Evolutionary conservation across 108 stramenopile genomes (phyloP).

Genomic region (Asterionellopsis glacialis): DNA sequence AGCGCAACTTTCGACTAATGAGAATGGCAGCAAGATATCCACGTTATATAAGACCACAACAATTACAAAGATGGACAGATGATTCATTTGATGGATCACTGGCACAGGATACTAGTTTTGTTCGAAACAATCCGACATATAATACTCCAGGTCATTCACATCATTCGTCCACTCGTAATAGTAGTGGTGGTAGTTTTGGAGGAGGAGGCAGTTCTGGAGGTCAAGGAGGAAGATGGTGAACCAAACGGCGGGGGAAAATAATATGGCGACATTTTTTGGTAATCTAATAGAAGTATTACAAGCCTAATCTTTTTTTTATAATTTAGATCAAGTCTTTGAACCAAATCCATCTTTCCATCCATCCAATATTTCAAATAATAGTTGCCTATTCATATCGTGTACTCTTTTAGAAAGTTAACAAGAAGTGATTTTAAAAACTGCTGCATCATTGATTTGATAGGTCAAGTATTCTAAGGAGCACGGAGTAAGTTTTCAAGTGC

Average conservation of each 20-base stretch:
- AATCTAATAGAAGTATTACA: constrained; percentile 68
- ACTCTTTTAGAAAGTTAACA: no score
- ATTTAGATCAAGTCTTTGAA: constrained; percentile 49
- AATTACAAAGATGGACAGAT: constrained; percentile 31
- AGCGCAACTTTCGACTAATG: constrained; percentile 44
- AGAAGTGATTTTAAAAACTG: no score
- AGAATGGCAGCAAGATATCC: constrained; percentile 31
- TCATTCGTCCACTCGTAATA: not conserved
- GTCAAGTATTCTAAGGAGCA: no score
- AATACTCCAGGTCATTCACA: not conserved
- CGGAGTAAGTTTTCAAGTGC: constrained; percentile 79
- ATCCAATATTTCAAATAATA: constrained; percentile 87
- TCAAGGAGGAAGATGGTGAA: constrained; percentile 13
- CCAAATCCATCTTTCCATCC: constrained; percentile 71
- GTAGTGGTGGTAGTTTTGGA: constrained; percentile 15
- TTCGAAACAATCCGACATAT: constrained; percentile 12
- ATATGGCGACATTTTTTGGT: constrained; percentile 10
- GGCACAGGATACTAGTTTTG: constrained; percentile 30
- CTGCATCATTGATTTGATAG: no score
- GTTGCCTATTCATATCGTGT: constrained; percentile 44
- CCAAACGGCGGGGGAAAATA: no score
- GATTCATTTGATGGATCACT: constrained; percentile 29
- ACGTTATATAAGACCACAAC: constrained; percentile 16
- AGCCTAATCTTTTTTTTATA: constrained; percentile 72
- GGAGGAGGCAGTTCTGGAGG: constrained; percentile 34